phyloP scores from a whole-genome alignment of 192 early-diverging fungal genomes.

The Coemansia sp. region DNA sequence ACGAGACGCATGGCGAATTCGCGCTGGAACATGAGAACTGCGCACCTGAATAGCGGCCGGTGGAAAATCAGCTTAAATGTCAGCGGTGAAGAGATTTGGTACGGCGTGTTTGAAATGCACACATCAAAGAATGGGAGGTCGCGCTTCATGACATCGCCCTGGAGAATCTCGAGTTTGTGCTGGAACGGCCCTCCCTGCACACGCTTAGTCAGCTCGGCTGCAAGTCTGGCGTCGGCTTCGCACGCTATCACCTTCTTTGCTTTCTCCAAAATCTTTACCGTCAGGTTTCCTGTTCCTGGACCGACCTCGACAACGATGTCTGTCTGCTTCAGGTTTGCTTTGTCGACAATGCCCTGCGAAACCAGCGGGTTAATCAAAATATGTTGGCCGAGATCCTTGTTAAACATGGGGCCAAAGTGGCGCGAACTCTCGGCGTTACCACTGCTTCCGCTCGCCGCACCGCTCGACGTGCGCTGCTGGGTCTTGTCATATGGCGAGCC shows the following conservation, averaged over 20 bases:
- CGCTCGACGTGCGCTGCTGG: conserved; percentile 7
- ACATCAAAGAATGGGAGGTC: conserved; percentile 97
- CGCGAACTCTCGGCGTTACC: conserved; percentile 23
- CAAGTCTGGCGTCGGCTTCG: conserved; percentile 95
- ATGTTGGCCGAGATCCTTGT: conserved; percentile 97
- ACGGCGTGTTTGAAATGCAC: conserved; percentile 98
- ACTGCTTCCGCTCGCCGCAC: conserved; percentile 6
- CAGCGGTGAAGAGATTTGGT: conserved; percentile 93
- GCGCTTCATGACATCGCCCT: conserved; percentile 98
- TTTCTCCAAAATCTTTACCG: conserved; percentile 87
- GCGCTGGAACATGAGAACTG: conserved; percentile 98
- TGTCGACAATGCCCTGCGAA: conserved; percentile 94
- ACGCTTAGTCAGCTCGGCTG: conserved; percentile 95
- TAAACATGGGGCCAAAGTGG: conserved; percentile 86
- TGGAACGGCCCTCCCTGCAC: conserved; percentile 79
- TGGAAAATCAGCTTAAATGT: conserved; percentile 95
- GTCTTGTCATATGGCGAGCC: conserved; percentile 44
- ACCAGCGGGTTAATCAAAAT: conserved; percentile 98
- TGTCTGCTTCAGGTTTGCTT: conserved; percentile 70
- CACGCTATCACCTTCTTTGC: conserved; percentile 94
- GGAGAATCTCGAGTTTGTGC: conserved; percentile 81
- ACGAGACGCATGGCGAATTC: conserved; percentile 96
- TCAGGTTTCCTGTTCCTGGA: conserved; percentile 98
- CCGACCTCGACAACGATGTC: conserved; percentile 92
- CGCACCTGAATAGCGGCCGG: conserved; percentile 87